A percentile compares a stretch with the other conserved stretches of the same genome.
Conservation (phyloP, 345 rosid species). For the Tarenaya hassleriana region DNA sequence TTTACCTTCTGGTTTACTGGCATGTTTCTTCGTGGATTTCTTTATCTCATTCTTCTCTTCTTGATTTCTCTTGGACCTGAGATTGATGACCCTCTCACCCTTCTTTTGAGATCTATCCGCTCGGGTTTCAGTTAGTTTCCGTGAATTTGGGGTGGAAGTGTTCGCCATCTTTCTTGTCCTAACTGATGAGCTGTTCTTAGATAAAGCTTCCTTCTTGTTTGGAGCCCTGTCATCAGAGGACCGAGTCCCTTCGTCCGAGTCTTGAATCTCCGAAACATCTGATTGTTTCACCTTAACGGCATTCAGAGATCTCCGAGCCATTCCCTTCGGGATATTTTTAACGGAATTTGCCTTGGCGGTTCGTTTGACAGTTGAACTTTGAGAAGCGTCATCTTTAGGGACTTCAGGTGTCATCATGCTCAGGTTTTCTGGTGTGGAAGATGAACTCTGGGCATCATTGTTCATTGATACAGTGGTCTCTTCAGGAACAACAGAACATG, state of each 20-base stretch:
- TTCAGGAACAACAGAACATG: conserved; percentile 50
- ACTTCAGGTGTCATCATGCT: conserved; percentile 21
- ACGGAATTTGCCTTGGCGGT: conserved; percentile 13
- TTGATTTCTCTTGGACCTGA: conserved; percentile 29
- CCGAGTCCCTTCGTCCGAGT: conserved; percentile 31
- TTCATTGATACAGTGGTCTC: conserved; percentile 20
- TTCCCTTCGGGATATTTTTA: conserved; percentile 12
- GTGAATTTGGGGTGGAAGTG: conserved; percentile 36
- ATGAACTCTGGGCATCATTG: conserved; percentile 20
- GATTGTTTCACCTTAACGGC: conserved; percentile 22
- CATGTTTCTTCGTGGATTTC: conserved; percentile 40
- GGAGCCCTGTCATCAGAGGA: conserved; percentile 58
- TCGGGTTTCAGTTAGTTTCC: conserved; percentile 33
- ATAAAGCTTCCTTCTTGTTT: conserved; percentile 35
- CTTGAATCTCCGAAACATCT: conserved; percentile 18
- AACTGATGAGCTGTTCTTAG: conserved; percentile 35
- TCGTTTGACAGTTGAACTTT: conserved; percentile 14
- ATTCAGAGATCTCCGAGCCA: conserved; percentile 21
- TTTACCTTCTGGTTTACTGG: conserved; percentile 43
- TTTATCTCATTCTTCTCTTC: conserved; percentile 37
- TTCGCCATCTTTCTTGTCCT: conserved; percentile 36
- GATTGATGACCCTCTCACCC: conserved; percentile 43
- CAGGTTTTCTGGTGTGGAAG: conserved; percentile 19
- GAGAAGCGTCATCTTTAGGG: conserved; percentile 10
- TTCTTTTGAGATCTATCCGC: conserved; percentile 42